A percentile compares a stretch with the other conserved stretches of the same genome.
phyloP scores from a whole-genome alignment of 164 flowering plant species.

The Nymphaea colorata region DNA sequence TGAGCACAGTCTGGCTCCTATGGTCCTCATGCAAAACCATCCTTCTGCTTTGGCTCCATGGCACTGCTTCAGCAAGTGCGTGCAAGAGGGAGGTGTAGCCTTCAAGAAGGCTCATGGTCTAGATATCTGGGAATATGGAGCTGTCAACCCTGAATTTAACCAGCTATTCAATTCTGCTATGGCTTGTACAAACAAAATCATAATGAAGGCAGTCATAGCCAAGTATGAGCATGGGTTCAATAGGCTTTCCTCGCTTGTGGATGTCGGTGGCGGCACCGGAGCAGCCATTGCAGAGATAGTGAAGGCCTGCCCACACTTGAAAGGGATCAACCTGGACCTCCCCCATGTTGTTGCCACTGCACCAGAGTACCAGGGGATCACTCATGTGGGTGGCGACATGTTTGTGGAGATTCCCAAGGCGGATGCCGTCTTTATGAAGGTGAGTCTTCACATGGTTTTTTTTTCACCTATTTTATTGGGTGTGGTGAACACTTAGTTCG shows the following conservation, averaged over 20 bases:
- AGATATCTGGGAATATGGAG: not conserved
- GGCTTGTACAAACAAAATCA: constrained; percentile 6
- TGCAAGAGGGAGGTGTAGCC: constrained; percentile 25
- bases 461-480: too few relatives aligned
- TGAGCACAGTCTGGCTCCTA: constrained; percentile 15
- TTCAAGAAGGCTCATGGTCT: constrained; percentile 31
- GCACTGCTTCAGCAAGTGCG: constrained; percentile 21
- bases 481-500: too few relatives aligned
- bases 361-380: not conserved
- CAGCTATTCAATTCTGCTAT: constrained; percentile 7
- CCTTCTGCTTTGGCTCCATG: constrained; percentile 16
- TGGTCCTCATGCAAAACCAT: constrained; percentile 18
- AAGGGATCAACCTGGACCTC: constrained; percentile 7
- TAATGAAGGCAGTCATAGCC: constrained; percentile 2
- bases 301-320: constrained; percentile 4
- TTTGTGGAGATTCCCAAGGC: constrained; percentile 12
- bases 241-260: constrained; percentile 5
- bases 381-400: constrained; percentile 2
- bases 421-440: constrained; percentile 37
- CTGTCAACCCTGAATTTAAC: not conserved
- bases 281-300: constrained; percentile 5
- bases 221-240: constrained; percentile 2
- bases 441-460: not conserved
- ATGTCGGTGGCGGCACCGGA: constrained; percentile 10
- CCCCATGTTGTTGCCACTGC: constrained; percentile 8